Percentiles rank a stretch among this genome's conserved stretches.
These are phyloP conservation scores for Chloroidium sp. DNA, from an alignment of 163 green algal genomes.

Conservation along the genomic window DNA sequence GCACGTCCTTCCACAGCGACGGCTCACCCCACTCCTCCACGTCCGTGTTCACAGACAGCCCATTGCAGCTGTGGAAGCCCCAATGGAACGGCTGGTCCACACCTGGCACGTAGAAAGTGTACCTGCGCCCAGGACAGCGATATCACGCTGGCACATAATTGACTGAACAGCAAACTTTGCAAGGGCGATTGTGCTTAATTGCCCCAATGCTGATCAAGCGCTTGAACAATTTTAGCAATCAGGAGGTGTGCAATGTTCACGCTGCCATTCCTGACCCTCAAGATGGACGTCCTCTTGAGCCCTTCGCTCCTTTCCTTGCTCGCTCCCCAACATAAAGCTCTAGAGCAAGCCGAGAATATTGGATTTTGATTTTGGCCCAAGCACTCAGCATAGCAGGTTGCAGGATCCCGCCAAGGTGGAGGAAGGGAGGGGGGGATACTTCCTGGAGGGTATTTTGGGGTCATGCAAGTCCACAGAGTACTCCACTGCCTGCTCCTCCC, in stretches of 20 bases:
- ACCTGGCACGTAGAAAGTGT: constrained; percentile 22
- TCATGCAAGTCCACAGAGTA: constrained; percentile 10
- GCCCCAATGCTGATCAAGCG: not conserved
- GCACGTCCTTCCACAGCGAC: constrained; percentile 51
- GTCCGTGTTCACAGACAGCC: constrained; percentile 21
- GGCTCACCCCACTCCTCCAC: constrained; percentile 11
- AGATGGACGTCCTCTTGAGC: no score
- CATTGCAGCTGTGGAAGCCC: constrained; percentile 45
- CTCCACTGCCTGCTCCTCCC: constrained; percentile 13
- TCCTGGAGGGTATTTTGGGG: no score
- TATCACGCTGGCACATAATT: no score
- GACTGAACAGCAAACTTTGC: no score
- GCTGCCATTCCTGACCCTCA: not conserved
- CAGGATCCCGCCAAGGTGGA: no score
- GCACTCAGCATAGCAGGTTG: no score
- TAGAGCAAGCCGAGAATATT: no score
- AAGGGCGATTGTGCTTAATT: not conserved
- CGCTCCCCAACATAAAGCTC: no score
- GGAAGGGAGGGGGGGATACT: no score
- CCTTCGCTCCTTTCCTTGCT: no score
- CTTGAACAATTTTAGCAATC: not conserved
- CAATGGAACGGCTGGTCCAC: constrained; percentile 24
- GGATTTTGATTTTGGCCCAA: no score
- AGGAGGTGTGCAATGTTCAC: constrained; percentile 1
- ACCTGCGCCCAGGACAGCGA: not conserved